Base-by-base conservation (phyloP, 345 rosid genomes). In the Aurinia saxatilis region DNA sequence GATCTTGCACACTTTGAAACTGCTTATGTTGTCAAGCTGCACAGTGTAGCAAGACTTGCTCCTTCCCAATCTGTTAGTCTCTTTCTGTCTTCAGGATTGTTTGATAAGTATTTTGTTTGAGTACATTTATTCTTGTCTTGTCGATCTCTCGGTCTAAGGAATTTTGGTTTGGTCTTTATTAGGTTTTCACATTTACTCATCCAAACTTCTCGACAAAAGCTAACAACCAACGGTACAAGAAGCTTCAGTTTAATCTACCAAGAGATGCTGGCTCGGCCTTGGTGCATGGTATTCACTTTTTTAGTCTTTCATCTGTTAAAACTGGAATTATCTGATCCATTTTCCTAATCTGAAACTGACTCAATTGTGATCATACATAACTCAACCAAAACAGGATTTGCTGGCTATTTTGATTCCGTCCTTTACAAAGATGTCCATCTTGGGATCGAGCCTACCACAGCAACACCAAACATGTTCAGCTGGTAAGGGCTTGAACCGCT, bases 391-490 rank as follows among this genome's bases (percentile, higher is more conserved):
- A 58, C 63, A 93, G 99, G 97, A 63, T 90, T 95, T 68, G 97
- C 95, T 76, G 96, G 99, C 50, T 87, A 90, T 50, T 95, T 95
- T 62, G 90, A 95, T 74, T 85, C 99, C 1, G 74, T 50, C 13
- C 87, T 95, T n/a, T 95, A 90, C 71, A 83, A 88, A 80, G 97
- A 95, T 70, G 85, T 93, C 16, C 97, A 95, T 80, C 92, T 95
- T 17, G 95, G 99, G 21, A 93, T 84, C 67, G 99, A 95, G 65
- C 97, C 97, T 54, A 81, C 92, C 15, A 80, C 76, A 13, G 88
- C 89, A 59, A 95, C 99, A 13, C 97, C 99, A 52, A 90, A 88
- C 79, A 95, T 90, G 99, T 95, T 90, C 79, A 95, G 96, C 84
- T 95, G 99, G 97, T 90, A 92, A 48, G 53, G 31, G 49, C 50